These are phyloP conservation scores for Plasmopara halstedii DNA, from an alignment of 352 stramenopile species.

Conservation along the genomic window DNA sequence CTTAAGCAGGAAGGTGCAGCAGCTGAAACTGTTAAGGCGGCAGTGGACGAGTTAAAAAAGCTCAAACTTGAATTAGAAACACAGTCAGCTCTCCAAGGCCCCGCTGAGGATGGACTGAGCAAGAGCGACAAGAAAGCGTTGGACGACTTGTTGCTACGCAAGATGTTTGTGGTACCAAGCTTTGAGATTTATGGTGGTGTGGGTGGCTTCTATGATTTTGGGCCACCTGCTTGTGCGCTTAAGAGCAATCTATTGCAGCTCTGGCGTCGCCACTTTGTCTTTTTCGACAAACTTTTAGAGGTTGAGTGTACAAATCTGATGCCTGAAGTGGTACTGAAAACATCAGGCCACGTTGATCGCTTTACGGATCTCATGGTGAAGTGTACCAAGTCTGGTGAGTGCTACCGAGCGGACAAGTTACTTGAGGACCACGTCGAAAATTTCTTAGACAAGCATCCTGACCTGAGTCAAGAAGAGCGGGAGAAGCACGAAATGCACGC, in stretches of 20 bases:
- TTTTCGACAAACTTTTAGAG: constrained; percentile 97
- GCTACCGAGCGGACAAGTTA: constrained; percentile 99
- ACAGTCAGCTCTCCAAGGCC: constrained; percentile 66
- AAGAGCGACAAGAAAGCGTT: constrained; percentile 88
- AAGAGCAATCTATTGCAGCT: constrained; percentile 95
- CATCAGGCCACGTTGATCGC: constrained; percentile 97
- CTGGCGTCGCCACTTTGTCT: constrained; percentile 98
- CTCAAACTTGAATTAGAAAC: constrained; percentile 89
- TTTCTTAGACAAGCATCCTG: constrained; percentile 89
- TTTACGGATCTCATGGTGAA: constrained; percentile 99
- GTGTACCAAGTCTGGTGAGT: constrained; percentile 95
- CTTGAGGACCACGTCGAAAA: constrained; percentile 98
- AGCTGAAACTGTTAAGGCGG: constrained; percentile 81
- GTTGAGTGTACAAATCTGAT: constrained; percentile 99
- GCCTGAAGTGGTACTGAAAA: constrained; percentile 96
- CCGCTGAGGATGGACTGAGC: constrained; percentile 49
- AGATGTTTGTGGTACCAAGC: constrained; percentile 99
- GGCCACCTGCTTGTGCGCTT: constrained; percentile 91
- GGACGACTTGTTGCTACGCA: constrained; percentile 96
- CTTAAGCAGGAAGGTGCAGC: constrained; percentile 94
- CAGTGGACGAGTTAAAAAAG: constrained; percentile 90
- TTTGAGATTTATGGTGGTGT: constrained; percentile 99
- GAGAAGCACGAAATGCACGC: constrained; percentile 91
- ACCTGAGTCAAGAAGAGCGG: constrained; percentile 61
- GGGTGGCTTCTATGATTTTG: constrained; percentile 98